Evolutionary conservation across 495 filamentous ascomycete genomes (phyloP).

Genomic region (Penicillium lividum): DNA sequence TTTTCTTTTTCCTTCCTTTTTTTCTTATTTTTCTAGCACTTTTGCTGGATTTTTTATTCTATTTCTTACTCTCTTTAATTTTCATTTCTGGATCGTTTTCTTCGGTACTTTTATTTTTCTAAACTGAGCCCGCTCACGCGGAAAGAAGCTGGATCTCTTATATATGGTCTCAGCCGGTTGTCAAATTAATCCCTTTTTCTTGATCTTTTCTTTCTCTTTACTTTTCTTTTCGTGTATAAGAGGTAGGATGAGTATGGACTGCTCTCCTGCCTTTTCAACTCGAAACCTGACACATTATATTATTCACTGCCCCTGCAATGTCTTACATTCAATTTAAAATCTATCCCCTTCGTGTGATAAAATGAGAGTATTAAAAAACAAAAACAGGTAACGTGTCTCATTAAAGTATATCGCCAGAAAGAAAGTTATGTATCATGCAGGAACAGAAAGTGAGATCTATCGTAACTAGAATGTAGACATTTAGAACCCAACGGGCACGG

Average conservation of each 20-base stretch:
- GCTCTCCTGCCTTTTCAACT: not conserved
- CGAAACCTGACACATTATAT: constrained; percentile 6
- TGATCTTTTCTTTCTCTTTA: constrained; percentile 10
- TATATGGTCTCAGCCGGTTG: constrained; percentile 18
- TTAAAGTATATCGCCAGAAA: constrained; percentile 14
- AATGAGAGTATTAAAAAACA: not conserved
- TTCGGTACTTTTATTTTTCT: constrained; percentile 13
- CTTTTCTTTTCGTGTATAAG: not conserved
- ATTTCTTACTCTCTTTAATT: constrained; percentile 4
- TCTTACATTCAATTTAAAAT: constrained; percentile 14
- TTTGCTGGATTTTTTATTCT: not conserved
- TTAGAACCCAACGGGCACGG: constrained; percentile 18
- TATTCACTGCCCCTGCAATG: constrained; percentile 26
- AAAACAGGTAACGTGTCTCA: constrained; percentile 5
- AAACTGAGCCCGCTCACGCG: constrained; percentile 36
- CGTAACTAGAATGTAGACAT: not conserved
- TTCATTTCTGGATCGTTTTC: constrained; percentile 11
- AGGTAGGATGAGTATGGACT: constrained; percentile 1
- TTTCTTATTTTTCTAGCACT: constrained; percentile 7
- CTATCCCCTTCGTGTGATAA: constrained; percentile 10
- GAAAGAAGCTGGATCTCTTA: constrained; percentile 31
- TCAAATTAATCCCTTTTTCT: constrained; percentile 20
- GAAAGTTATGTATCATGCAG: constrained; percentile 11
- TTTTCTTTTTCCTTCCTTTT: constrained; percentile 9
- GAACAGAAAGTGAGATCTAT: not conserved